These are phyloP conservation scores for Lonicera japonica DNA, from an alignment of 129 eudicot genomes.

Conservation along the genomic window DNA sequence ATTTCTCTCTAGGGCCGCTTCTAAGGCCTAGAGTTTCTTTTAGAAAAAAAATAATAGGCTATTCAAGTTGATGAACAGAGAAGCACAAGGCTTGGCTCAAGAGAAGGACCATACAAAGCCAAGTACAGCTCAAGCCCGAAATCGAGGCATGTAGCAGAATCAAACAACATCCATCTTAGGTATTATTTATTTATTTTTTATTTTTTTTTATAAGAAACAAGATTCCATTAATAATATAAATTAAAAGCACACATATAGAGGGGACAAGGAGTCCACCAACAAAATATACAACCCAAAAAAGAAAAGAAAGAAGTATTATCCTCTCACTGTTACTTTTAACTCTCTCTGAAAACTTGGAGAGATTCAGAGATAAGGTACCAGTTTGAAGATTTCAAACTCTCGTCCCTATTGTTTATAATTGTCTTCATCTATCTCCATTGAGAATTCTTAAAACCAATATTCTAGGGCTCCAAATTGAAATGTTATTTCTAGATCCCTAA, in stretches of 20 bases:
- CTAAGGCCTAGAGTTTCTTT: no score
- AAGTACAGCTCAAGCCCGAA: background rate
- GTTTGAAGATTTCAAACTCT: background rate
- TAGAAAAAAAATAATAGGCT: background rate
- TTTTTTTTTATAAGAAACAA: no score
- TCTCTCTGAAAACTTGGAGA: background rate
- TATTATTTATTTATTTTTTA: no score
- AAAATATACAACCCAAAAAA: no score
- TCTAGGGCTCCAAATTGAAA: no score
- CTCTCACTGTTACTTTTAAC: background rate
- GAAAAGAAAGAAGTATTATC: no score
- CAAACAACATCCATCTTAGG: background rate
- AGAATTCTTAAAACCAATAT: background rate
- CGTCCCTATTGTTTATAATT: background rate
- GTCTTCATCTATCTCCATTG: background rate
- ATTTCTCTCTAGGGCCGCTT: no score
- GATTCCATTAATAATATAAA: no score
- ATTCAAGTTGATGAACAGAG: background rate
- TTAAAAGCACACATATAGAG: no score
- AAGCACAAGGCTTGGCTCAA: no score
- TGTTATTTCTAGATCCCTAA: no score
- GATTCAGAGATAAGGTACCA: background rate
- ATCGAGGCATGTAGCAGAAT: background rate
- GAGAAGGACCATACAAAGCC: background rate
- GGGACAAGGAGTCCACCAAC: no score